A percentile compares a stretch with the other conserved stretches of the same genome.
phyloP scores from a whole-genome alignment of 1,284 basidiomycete genomes.

The Tylopilus sp. region DNA sequence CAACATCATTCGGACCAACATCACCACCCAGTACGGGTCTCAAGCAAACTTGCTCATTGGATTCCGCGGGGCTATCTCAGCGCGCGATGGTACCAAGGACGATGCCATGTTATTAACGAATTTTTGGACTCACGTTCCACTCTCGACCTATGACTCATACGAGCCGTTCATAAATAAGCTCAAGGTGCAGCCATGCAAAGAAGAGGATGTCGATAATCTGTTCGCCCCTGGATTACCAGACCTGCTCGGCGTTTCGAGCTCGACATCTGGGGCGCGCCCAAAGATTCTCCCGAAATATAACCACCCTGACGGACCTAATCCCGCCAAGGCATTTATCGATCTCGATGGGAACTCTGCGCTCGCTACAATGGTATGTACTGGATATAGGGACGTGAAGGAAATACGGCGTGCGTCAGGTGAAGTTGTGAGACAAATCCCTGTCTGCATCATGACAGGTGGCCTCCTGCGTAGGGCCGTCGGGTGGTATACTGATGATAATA shows the following conservation, averaged over 20 bases:
- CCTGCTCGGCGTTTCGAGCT: conserved; percentile 19
- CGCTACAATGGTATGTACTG: not conserved
- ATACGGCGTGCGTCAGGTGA: conserved; percentile 7
- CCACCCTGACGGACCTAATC: not conserved
- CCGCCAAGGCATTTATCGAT: not conserved
- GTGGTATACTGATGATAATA: conserved; percentile 10
- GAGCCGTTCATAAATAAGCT: conserved; percentile 29
- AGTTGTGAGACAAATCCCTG: conserved; percentile 2
- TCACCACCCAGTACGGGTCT: conserved; percentile 19
- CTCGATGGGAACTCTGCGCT: not conserved
- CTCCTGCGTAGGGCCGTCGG: not conserved
- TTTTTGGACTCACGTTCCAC: conserved; percentile 28
- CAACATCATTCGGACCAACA: conserved; percentile 17
- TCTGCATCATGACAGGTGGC: not conserved
- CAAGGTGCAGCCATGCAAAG: conserved; percentile 8
- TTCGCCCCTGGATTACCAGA: conserved; percentile 31
- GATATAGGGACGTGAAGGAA: conserved; percentile 4
- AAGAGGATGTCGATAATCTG: conserved; percentile 24
- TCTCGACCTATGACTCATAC: conserved; percentile 30
- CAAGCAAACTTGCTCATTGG: conserved; percentile 11
- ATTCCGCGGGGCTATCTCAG: conserved; percentile 21
- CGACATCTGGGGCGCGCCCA: conserved; percentile 16
- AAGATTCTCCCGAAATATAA: conserved; percentile 10
- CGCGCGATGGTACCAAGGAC: conserved; percentile 1
- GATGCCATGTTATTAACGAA: conserved; percentile 11